These are phyloP conservation scores for Sporothrix brasiliensis DNA, from an alignment of 2,329 filamentous ascomycete genomes.

Conservation along the genomic window DNA sequence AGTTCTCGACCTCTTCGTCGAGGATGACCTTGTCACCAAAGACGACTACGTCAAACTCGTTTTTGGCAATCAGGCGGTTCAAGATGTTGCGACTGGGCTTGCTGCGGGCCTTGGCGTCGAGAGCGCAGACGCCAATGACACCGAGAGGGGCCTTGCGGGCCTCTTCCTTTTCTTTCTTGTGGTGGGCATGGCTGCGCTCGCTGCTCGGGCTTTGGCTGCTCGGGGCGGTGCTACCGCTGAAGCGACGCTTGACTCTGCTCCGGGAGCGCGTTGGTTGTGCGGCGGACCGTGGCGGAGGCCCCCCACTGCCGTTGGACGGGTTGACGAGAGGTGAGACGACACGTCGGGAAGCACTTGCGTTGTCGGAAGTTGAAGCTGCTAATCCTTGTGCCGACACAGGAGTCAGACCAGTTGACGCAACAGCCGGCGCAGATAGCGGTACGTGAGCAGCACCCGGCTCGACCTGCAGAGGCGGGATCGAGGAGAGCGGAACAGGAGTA, in stretches of 20 bases:
- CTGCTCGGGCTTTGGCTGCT: constrained; percentile 80
- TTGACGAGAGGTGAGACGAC: constrained; percentile 32
- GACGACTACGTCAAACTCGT: constrained; percentile 94
- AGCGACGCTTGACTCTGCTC: constrained; percentile 71
- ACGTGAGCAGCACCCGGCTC: constrained; percentile 5
- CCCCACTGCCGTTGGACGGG: constrained; percentile 35
- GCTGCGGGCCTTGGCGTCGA: constrained; percentile 94
- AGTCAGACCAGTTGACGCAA: background rate
- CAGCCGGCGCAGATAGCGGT: constrained; percentile 16
- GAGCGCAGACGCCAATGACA: constrained; percentile 87
- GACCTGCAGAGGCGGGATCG: constrained; percentile 17
- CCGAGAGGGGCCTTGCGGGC: constrained; percentile 65
- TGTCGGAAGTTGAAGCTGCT: background rate
- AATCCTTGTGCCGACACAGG: background rate
- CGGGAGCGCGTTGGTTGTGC: constrained; percentile 49
- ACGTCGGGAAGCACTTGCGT: constrained; percentile 18
- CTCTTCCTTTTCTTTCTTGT: constrained; percentile 63
- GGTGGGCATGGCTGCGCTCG: constrained; percentile 54
- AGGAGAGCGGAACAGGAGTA: constrained; percentile 31
- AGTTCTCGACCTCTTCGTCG: constrained; percentile 94
- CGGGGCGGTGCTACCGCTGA: constrained; percentile 79
- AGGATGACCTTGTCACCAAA: constrained; percentile 99
- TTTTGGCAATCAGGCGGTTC: constrained; percentile 84
- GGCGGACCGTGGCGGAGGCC: constrained; percentile 37
- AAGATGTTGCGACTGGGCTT: constrained; percentile 97